Base-by-base conservation (phyloP, 768 basidiomycete species). In the Pleurotus pulmonarius region DNA sequence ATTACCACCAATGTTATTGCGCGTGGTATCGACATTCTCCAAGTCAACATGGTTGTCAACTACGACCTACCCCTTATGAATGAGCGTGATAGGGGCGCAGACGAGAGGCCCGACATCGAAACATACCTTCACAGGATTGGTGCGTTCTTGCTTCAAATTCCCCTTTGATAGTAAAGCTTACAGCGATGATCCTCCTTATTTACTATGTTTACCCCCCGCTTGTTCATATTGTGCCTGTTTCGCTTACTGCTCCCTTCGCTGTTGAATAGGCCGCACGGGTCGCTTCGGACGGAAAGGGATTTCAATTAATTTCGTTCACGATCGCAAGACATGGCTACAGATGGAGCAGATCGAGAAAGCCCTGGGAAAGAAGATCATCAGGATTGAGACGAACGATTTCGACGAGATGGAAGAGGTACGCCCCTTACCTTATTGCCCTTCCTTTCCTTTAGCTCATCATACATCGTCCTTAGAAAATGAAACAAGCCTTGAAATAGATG, bases 21-120 rank as follows among this genome's bases (percentile, higher is more conserved):
- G 1, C 87, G 97, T 15, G 97, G 97, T 43, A 98, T 99, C 74
- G 97, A 99, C 65, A 97, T 99, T 65, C 79, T 94, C 55, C 96
- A 98, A 75, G 97, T 99, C 64, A 99, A 98, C 78, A 94, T 99
- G 94, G 96, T 98, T n/a, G 94, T 99, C 70, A 98, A 98, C 74
- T 99, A 98, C 67, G 95, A 98, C 67, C 81, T 97, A 24, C 94
- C 95, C 0, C 74, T 94, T 46, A 84, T 91, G 82, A 87, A 84
- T 61, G 89, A 91, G 64, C 85, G 88, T 12, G 73, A 76, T 54
- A 70, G 74, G 60, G 63, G 67, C 5, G 70, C 67, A 20, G 87
- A 90, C 59, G 79, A 70, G 62, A 76, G 73, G 57, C 93, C 94
- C 0, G 97, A 99, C 67, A 80, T 94, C 46, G 97, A 98, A 76